phyloP scores from a whole-genome alignment of 257 asterid genomes.

The Verbena officinalis region DNA sequence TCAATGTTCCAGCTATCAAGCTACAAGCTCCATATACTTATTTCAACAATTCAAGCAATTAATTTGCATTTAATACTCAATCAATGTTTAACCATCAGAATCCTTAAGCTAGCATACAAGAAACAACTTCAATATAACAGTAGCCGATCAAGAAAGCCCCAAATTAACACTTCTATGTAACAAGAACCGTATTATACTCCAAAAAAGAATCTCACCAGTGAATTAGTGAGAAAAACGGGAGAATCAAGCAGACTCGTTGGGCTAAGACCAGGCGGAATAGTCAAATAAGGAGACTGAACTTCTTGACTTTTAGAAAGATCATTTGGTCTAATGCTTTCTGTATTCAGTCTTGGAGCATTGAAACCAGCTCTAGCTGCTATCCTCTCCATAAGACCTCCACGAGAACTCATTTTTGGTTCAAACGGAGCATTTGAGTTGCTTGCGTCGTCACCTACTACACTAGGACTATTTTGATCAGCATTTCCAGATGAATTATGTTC shows the following conservation, averaged over 20 bases:
- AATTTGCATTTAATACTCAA: neutral
- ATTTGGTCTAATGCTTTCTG: constrained; percentile 54
- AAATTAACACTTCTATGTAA: too few relatives aligned
- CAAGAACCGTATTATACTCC: neutral
- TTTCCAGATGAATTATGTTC: constrained; percentile 21
- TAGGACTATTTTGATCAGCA: constrained; percentile 34
- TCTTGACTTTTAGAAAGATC: constrained; percentile 45
- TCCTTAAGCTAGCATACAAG: neutral
- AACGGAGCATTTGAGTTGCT: constrained; percentile 27
- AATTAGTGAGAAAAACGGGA: constrained; percentile 66
- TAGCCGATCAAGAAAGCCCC: too few relatives aligned
- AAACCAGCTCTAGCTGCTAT: constrained; percentile 79
- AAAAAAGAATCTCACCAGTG: constrained; percentile 47
- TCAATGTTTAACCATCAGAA: neutral
- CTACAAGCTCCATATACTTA: neutral
- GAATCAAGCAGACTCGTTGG: constrained; percentile 75
- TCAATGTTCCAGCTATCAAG: too few relatives aligned
- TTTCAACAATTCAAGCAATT: neutral
- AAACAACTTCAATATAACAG: too few relatives aligned
- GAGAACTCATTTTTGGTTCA: constrained; percentile 40
- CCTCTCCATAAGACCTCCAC: constrained; percentile 79
- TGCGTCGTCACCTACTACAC: constrained; percentile 30
- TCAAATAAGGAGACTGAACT: constrained; percentile 57
- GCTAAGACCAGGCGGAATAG: constrained; percentile 80
- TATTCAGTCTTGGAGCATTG: constrained; percentile 75